Evolutionary conservation across 2,329 filamentous ascomycete species (phyloP).

Genomic region (Fusarium sp.): DNA sequence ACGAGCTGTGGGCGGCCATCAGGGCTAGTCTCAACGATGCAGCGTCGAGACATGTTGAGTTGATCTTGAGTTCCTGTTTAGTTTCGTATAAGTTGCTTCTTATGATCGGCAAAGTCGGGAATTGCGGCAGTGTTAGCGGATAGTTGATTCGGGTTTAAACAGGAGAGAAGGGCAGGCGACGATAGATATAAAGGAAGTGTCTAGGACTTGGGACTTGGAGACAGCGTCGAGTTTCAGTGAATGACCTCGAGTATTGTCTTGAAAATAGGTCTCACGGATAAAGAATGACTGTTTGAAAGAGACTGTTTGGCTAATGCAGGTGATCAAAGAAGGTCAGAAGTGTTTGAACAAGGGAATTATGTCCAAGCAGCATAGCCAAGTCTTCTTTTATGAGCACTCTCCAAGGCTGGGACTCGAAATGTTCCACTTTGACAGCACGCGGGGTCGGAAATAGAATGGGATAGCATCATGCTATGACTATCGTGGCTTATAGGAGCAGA

Average conservation of each 20-base stretch:
- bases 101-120: not conserved
- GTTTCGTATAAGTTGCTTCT: not conserved
- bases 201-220: constrained; percentile 7
- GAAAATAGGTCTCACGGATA: constrained; percentile 26
- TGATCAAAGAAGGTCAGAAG: constrained; percentile 46
- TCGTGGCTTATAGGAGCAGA: constrained; percentile 33
- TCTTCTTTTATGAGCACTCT: constrained; percentile 21
- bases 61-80: not conserved
- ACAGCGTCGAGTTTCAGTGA: constrained; percentile 14
- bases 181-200: constrained; percentile 23
- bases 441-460: constrained; percentile 3
- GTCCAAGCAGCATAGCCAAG: not conserved
- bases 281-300: constrained; percentile 40
- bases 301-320: constrained; percentile 42
- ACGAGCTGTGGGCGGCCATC: constrained; percentile 53
- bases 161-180: constrained; percentile 6
- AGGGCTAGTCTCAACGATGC: constrained; percentile 52
- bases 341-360: constrained; percentile 24
- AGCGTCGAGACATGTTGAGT: constrained; percentile 50
- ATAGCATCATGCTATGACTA: not conserved
- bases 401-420: constrained; percentile 2
- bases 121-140: constrained; percentile 1
- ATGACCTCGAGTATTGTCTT: constrained; percentile 42
- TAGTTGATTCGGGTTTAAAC: not conserved
- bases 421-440: constrained; percentile 29